Evolutionary conservation across 495 filamentous ascomycete species (phyloP).

Genomic region (Aspergillus homomorphus): DNA sequence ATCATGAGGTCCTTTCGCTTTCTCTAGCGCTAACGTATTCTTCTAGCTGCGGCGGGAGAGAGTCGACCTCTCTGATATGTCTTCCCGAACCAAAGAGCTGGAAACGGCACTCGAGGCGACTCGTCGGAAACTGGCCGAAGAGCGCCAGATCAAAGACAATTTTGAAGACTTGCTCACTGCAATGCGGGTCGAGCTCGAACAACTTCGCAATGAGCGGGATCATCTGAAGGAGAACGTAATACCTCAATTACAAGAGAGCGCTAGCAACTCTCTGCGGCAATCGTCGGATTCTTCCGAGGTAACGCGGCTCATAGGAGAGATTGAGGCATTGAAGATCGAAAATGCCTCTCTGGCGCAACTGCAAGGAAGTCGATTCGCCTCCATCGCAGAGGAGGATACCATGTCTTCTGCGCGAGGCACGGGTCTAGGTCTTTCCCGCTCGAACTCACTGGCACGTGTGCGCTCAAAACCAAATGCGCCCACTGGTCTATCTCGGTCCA

Average conservation of each 20-base stretch:
- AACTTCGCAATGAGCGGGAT: slow-evolving; percentile 82
- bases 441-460: slow-evolving; percentile 57
- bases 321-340: slow-evolving; percentile 57
- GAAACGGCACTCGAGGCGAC: slow-evolving; percentile 77
- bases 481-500: slow-evolving; percentile 42
- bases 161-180: slow-evolving; percentile 88
- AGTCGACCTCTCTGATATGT: slow-evolving; percentile 39
- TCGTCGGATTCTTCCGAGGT: slow-evolving; percentile 64
- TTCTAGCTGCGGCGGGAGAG: slow-evolving; percentile 47
- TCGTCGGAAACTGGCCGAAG: slow-evolving; percentile 75
- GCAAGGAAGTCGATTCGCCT: slow-evolving; percentile 52
- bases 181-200: slow-evolving; percentile 76
- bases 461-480: slow-evolving; percentile 26
- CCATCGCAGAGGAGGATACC: slow-evolving; percentile 61
- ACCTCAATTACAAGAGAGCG: slow-evolving; percentile 62
- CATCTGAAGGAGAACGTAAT: slow-evolving; percentile 85
- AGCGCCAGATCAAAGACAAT: slow-evolving; percentile 84
- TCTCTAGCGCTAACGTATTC: neutral
- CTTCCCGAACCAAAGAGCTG: slow-evolving; percentile 59
- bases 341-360: slow-evolving; percentile 50
- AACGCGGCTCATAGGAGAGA: slow-evolving; percentile 64
- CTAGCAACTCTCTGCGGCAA: slow-evolving; percentile 54
- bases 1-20: neutral
- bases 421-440: slow-evolving; percentile 53
- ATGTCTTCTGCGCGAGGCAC: slow-evolving; percentile 27